phyloP scores from a whole-genome alignment of 345 rosid genomes.

The Pugionium dolabratum region DNA sequence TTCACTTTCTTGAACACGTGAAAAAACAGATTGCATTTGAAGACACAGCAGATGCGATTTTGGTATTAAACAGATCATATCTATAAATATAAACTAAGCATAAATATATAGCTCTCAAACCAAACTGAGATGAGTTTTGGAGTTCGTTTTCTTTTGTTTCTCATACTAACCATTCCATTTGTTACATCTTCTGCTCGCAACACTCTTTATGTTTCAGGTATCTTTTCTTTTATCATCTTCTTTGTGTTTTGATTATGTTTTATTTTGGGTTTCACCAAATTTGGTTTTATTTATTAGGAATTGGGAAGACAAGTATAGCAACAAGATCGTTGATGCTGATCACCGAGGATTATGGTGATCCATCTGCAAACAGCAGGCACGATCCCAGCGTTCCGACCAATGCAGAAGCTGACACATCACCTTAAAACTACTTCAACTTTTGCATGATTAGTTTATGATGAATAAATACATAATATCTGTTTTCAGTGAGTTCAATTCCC shows the following conservation, averaged over 20 bases:
- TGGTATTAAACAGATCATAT: slow-evolving; percentile 19
- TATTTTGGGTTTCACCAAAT: not conserved
- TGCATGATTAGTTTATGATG: slow-evolving; percentile 22
- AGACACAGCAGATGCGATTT: not conserved
- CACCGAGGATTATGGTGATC: slow-evolving; percentile 40
- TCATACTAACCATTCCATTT: slow-evolving; percentile 28
- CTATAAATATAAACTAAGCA: slow-evolving; percentile 11
- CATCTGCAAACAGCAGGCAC: slow-evolving; percentile 38
- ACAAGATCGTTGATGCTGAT: slow-evolving; percentile 21
- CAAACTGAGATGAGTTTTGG: slow-evolving; percentile 27
- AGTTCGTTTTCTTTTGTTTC: slow-evolving; percentile 29
- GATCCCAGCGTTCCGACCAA: slow-evolving; percentile 32
- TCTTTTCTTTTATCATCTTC: not conserved
- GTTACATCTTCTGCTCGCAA: slow-evolving; percentile 27
- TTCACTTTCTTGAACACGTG: slow-evolving; percentile 25
- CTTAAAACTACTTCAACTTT: slow-evolving; percentile 18
- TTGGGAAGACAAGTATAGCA: not conserved
- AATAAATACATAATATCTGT: not conserved
- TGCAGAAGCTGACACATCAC: slow-evolving; percentile 21
- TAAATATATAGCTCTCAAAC: slow-evolving; percentile 17
- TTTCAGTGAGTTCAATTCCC: not conserved
- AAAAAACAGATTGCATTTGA: slow-evolving; percentile 19
- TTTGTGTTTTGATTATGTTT: slow-evolving; percentile 8
- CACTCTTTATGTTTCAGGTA: slow-evolving; percentile 33
- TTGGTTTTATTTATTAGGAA: slow-evolving; percentile 21